A percentile compares a stretch with the other conserved stretches of the same genome.
phyloP scores from a whole-genome alignment of 768 basidiomycete species.

The Pleurotus tuber-regium region DNA sequence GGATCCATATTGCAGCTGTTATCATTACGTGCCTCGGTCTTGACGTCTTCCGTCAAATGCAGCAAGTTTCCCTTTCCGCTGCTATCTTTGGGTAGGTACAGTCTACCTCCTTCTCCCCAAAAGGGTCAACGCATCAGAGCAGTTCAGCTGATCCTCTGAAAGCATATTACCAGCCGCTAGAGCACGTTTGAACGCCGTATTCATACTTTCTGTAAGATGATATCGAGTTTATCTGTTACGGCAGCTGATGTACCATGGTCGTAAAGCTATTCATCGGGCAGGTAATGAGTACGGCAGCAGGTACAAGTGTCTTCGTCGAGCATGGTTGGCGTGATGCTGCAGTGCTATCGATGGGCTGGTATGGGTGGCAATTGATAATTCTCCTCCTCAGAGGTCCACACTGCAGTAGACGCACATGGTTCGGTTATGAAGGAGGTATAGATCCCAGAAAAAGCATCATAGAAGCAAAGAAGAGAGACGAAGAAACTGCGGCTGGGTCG shows the following conservation, averaged over 20 bases:
- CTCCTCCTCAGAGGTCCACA: conserved; percentile 72
- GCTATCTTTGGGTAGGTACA: conserved; percentile 53
- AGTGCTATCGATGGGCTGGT: conserved; percentile 55
- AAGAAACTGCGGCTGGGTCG: conserved; percentile 9
- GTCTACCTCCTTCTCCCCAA: background rate
- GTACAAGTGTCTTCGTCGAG: conserved; percentile 65
- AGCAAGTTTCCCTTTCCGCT: conserved; percentile 65
- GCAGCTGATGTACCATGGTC: background rate
- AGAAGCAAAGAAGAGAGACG: conserved; percentile 14
- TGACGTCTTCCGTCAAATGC: conserved; percentile 76
- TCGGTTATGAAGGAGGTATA: conserved; percentile 61
- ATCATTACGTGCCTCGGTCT: conserved; percentile 66
- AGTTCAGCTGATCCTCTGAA: conserved; percentile 9
- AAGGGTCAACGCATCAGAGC: conserved; percentile 5
- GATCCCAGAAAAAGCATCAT: conserved; percentile 41
- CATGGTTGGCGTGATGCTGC: conserved; percentile 73
- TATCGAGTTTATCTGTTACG: conserved; percentile 1
- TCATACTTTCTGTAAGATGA: conserved; percentile 59
- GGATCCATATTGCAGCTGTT: conserved; percentile 67
- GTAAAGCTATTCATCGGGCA: conserved; percentile 70
- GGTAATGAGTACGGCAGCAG: conserved; percentile 77
- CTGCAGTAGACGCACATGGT: conserved; percentile 51
- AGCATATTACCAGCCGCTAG: conserved; percentile 48
- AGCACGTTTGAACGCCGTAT: conserved; percentile 74
- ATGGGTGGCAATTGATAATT: conserved; percentile 52